Percentiles rank a stretch among this genome's conserved stretches.
Evolutionary conservation across 768 basidiomycete genomes (phyloP).

Genomic region (Kwoniella mangroviensis): DNA sequence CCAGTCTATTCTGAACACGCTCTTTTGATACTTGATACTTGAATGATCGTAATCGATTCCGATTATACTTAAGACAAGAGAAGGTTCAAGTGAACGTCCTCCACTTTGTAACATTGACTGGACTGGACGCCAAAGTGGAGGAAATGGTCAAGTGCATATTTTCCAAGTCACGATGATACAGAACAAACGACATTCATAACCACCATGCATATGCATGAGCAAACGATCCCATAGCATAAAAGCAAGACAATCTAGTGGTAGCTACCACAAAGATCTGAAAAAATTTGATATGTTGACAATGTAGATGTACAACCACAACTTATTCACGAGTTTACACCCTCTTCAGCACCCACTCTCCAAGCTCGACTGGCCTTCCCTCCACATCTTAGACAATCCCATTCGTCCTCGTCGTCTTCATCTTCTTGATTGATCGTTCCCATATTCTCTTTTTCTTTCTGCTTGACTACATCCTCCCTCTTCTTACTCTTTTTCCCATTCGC

Average conservation of each 20-base stretch:
- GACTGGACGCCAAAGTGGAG: constrained; percentile 15
- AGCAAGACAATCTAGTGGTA: too few species aligned
- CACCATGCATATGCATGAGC: too few species aligned
- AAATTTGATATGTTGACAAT: too few species aligned
- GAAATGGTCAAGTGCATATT: constrained; percentile 2
- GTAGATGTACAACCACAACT: too few species aligned
- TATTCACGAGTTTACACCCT: neutral
- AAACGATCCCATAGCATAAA: too few species aligned
- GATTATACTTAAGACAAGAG: too few species aligned
- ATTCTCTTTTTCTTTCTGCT: neutral
- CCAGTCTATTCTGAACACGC: too few species aligned
- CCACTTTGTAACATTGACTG: constrained; percentile 10
- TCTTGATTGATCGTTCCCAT: constrained; percentile 43
- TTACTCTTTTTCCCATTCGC: neutral
- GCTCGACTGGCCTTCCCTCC: constrained; percentile 68
- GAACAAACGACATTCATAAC: too few species aligned
- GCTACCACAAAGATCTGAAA: too few species aligned
- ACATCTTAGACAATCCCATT: constrained; percentile 87
- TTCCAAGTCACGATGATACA: too few species aligned
- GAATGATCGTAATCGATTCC: too few species aligned
- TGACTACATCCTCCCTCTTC: neutral
- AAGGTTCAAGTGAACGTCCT: constrained; percentile 12
- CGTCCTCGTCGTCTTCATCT: constrained; percentile 62
- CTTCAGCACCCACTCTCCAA: constrained; percentile 63
- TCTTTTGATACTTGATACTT: too few species aligned